Base-by-base conservation (phyloP, 768 basidiomycete genomes). In the Amanita rubescens region DNA sequence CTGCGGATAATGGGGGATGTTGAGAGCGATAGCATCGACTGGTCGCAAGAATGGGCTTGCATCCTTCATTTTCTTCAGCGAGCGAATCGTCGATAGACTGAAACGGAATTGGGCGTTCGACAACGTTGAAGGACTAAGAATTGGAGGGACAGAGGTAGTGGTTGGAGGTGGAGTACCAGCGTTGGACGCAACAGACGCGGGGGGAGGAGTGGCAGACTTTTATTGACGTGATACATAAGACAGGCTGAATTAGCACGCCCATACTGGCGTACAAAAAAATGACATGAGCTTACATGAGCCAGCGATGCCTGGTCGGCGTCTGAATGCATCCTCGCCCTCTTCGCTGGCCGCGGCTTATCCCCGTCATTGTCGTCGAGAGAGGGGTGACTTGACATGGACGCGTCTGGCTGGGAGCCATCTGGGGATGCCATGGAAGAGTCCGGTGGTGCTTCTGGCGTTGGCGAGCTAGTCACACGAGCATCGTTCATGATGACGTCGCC, bases 61-160 rank as follows among this genome's bases (percentile, higher is more conserved):
- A 51, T 95, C 91, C 66, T 90, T 91, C 64, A 82, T 65, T 73
- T 90, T 94, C 76, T 90, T 95, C 63, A 98, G 67, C 27, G 80
- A 76, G 49, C 90, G 85, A 38, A 98, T 66, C 3, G 88, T 85
- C 4, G 84, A 85, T 50, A 79, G 69, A 58, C 86, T 84, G 65
- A 90, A 93, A 38, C 89, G 86, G 67, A 81, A 83, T 66, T 98
- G 96, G 8, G 77, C 73, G 15, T 69, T 58, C 54, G 81, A 85
- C 58, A 94, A 65, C 1, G 77, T 81, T 6, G 75, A 71, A 6
- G 42, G 62, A 55, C 6, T 56, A 55, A 22, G 59, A 46, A 9
- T 62, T 50, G 20, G 61, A 49, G 2, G 63, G 58, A 19, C 64
- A 19, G 33, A 58, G 22, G 61, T 46, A 14, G 65, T 53, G 8